Evolutionary conservation across 768 basidiomycete species (phyloP).

Genomic region (Lactarius akahatsu): DNA sequence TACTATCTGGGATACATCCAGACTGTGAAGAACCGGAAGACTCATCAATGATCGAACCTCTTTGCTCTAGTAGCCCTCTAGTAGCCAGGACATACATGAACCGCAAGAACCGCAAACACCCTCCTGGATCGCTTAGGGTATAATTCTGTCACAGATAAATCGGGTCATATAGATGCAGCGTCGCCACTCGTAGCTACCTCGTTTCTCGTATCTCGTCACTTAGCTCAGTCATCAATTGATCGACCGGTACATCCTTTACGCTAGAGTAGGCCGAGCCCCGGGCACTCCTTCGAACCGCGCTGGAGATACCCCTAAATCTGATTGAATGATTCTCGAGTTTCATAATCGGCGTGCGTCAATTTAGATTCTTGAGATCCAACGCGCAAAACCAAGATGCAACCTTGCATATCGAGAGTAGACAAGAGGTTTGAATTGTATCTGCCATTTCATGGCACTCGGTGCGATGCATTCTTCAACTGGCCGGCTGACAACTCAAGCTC

Average conservation of each 20-base stretch:
- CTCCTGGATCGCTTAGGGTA: neutral
- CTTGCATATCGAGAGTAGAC: neutral
- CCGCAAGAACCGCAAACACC: no score
- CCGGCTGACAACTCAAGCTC: neutral
- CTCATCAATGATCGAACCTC: no score
- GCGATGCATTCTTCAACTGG: conserved; percentile 1
- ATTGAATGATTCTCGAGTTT: conserved; percentile 3
- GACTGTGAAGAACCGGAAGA: no score
- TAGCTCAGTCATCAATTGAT: conserved; percentile 18
- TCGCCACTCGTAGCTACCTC: no score
- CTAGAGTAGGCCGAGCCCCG: neutral
- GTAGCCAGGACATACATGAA: no score
- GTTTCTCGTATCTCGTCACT: no score
- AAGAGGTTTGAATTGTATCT: neutral
- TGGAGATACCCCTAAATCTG: conserved; percentile 18
- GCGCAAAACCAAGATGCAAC: neutral
- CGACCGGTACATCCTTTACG: neutral
- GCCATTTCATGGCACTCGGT: neutral
- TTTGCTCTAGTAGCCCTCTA: no score
- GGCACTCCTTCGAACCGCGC: neutral
- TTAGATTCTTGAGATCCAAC: neutral
- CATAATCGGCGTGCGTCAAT: conserved; percentile 6
- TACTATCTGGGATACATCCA: no score
- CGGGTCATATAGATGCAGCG: no score
- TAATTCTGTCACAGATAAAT: no score